phyloP scores from a whole-genome alignment of 83 land plant genomes.

The Picea mariana region DNA sequence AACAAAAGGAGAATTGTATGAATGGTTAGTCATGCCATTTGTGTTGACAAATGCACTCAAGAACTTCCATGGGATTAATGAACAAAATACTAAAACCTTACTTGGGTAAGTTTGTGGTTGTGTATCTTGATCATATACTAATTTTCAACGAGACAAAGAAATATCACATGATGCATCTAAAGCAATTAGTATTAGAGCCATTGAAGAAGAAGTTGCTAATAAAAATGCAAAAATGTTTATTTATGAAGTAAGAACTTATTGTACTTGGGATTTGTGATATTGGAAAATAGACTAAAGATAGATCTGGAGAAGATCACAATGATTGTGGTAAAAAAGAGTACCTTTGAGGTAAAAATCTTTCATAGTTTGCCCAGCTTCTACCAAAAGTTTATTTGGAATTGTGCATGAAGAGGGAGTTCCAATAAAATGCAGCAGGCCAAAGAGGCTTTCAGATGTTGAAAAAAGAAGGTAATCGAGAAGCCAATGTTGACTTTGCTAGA shows the following conservation, averaged over 20 bases:
- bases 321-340: no score
- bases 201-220: not conserved
- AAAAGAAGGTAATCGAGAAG: not conserved
- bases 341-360: no score
- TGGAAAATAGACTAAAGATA: no score
- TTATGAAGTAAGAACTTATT: not conserved
- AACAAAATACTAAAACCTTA: not conserved
- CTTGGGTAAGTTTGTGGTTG: not conserved
- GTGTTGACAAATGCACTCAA: not conserved
- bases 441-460: not conserved
- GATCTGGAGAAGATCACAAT: no score
- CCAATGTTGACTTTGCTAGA: not conserved
- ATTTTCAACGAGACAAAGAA: not conserved
- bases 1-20: not conserved
- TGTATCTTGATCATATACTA: no score
- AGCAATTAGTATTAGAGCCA: not conserved
- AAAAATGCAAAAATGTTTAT: not conserved
- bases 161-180: not conserved
- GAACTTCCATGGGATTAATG: not conserved
- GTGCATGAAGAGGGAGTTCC: not conserved
- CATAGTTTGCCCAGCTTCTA: no score
- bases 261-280: not conserved
- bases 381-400: not conserved
- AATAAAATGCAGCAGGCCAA: not conserved
- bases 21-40: not conserved